Evolutionary conservation across 164 flowering plant species (phyloP).

Genomic region (Cinnamomum micranthum): DNA sequence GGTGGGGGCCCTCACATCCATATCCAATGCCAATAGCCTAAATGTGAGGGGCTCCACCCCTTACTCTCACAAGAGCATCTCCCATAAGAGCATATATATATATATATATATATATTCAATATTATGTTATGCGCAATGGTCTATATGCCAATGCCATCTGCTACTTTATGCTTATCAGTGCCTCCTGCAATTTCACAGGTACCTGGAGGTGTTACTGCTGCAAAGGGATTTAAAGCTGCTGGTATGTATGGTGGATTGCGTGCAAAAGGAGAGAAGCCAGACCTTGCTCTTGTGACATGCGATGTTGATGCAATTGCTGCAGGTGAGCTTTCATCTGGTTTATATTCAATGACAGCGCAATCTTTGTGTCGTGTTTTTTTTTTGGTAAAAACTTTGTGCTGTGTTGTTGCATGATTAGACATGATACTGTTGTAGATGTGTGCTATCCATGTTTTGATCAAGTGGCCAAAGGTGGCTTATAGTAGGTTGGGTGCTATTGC

Average conservation of each 20-base stretch:
- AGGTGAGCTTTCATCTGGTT: constrained; percentile 38
- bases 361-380: too few relatives aligned
- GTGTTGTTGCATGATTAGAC: neutral
- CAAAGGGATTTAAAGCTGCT: constrained; percentile 90
- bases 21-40: too few relatives aligned
- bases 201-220: constrained; percentile 93
- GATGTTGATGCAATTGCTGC: constrained; percentile 91
- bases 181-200: constrained; percentile 33
- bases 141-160: neutral
- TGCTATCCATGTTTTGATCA: too few relatives aligned
- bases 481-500: too few relatives aligned
- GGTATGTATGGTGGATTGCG: constrained; percentile 89
- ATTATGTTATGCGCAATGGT: neutral
- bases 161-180: neutral
- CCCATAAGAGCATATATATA: too few relatives aligned
- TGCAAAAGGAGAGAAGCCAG: constrained; percentile 86
- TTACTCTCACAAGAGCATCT: too few relatives aligned
- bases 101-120: neutral
- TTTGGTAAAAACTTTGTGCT: too few relatives aligned
- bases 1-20: too few relatives aligned
- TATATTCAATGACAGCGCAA: neutral
- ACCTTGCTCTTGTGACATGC: constrained; percentile 91
- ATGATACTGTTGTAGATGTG: too few relatives aligned
- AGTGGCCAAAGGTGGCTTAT: too few relatives aligned
- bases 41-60: too few relatives aligned